Base-by-base conservation (phyloP, 345 rosid genomes). In the Viola odorata region DNA sequence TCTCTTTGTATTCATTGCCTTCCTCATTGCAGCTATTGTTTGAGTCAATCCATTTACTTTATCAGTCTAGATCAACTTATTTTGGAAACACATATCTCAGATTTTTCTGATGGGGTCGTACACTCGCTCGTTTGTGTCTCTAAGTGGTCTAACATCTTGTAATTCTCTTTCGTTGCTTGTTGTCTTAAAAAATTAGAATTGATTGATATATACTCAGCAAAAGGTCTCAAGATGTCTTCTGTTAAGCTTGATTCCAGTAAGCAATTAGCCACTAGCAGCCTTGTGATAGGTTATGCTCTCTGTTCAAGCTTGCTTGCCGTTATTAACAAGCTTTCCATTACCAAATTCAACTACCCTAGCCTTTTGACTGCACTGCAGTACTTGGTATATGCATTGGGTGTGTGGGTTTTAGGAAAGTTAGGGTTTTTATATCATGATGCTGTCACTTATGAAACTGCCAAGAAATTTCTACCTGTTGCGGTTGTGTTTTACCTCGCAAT, bases 241-340 rank as follows among this genome's bases (percentile, higher is more conserved):
- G 48, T 23, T 62, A 57, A 64, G 42, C 51, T 58, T 13, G 73
- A 73, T 58, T 36, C 77, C 48, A 17, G 48, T 5, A 67, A 67
- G 60, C 77, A 73, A 51, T 55, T 68, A 37, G 72, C 99, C 45
- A 90, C 97, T 9, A 88, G 82, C 74, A 80, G 91, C 59, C 89
- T 94, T 62, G 91, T 94, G 12, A 52, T 84, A 59, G 97, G 99
- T 15, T 94, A 94, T 74, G 94, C 99, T 9, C 84, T 94, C 11
- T 90, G 96, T 72, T 94, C 99, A n/a, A 94, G 99, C 71, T 76
- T 94, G 79, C 97, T 94, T 60, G 96, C 99, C 14, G 95, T 92
- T 60, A 92, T 92, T 66, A 92, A 92, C 84, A 92, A 92, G 76
- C 80, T 77, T 56, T 97, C 99, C 17, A 90, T 94, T 62, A 94